phyloP scores from a whole-genome alignment of 108 stramenopile genomes.

The Craspedostauros australis region DNA sequence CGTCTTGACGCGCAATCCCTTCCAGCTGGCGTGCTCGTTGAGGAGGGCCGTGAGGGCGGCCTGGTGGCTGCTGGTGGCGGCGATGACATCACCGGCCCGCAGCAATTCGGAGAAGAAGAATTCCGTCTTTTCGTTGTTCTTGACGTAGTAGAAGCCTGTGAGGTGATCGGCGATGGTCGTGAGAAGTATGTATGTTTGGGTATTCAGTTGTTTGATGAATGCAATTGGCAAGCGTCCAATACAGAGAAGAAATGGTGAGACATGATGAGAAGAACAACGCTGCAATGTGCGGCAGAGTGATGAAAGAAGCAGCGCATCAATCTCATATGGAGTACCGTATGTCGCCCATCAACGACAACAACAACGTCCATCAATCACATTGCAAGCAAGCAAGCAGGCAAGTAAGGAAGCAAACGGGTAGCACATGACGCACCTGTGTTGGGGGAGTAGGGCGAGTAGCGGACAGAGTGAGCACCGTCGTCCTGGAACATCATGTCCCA shows the following conservation, averaged over 20 bases:
- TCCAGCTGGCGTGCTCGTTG: slow-evolving; percentile 45
- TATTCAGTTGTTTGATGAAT: too few species aligned
- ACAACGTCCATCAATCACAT: slow-evolving; percentile 7
- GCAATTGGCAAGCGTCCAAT: too few species aligned
- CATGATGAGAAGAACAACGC: slow-evolving; percentile 35
- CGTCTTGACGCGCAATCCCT: slow-evolving; percentile 65
- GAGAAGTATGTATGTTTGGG: too few species aligned
- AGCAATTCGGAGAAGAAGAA: slow-evolving; percentile 49
- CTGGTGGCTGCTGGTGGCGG: slow-evolving; percentile 57
- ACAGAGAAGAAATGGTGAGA: slow-evolving; percentile 52
- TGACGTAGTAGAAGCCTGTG: slow-evolving; percentile 81
- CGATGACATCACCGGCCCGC: slow-evolving; percentile 53
- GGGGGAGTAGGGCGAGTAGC: slow-evolving; percentile 71
- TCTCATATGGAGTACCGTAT: slow-evolving; percentile 5
- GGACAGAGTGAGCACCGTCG: slow-evolving; percentile 67
- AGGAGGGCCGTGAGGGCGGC: slow-evolving; percentile 49
- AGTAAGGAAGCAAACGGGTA: too few species aligned
- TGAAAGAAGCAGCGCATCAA: slow-evolving; percentile 38
- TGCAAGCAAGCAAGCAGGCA: not conserved
- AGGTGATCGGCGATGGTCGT: too few species aligned
- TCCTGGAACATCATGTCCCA: slow-evolving; percentile 67
- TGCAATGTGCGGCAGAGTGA: slow-evolving; percentile 8
- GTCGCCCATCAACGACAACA: not conserved
- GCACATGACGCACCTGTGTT: slow-evolving; percentile 59
- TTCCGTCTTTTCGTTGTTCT: slow-evolving; percentile 43